Evolutionary conservation across 2,329 filamentous ascomycete genomes (phyloP).

Genomic region (Aspergillus sp.): DNA sequence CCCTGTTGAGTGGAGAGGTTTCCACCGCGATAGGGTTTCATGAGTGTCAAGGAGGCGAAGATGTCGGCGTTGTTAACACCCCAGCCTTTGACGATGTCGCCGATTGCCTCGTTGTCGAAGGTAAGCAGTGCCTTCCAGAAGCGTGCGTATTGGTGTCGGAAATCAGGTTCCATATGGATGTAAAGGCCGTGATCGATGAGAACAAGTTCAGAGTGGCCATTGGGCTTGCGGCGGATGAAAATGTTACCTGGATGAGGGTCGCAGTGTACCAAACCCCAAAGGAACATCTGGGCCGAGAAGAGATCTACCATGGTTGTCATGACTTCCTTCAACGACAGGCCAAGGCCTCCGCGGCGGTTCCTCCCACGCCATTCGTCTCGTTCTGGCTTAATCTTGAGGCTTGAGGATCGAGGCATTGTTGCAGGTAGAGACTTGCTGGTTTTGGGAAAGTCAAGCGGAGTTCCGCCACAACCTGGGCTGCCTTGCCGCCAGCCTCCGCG

Average conservation of each 20-base stretch:
- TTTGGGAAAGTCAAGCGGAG: slow-evolving; percentile 59
- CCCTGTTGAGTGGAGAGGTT: slow-evolving; percentile 65
- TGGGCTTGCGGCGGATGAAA: slow-evolving; percentile 82
- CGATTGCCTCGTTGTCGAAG: slow-evolving; percentile 82
- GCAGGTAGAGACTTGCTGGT: slow-evolving; percentile 44
- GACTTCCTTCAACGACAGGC: slow-evolving; percentile 77
- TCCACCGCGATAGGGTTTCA: slow-evolving; percentile 88
- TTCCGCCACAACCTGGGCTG: slow-evolving; percentile 74
- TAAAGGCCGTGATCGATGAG: slow-evolving; percentile 97
- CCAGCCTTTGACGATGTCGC: slow-evolving; percentile 73
- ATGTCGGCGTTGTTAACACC: slow-evolving; percentile 86
- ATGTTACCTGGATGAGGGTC: slow-evolving; percentile 98
- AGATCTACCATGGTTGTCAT: slow-evolving; percentile 97
- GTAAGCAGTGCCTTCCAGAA: slow-evolving; percentile 96
- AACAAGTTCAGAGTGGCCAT: slow-evolving; percentile 82
- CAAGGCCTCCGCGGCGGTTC: slow-evolving; percentile 74
- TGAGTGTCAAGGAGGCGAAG: slow-evolving; percentile 85
- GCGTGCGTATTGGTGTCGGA: slow-evolving; percentile 79
- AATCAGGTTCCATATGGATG: slow-evolving; percentile 80
- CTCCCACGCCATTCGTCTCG: slow-evolving; percentile 75
- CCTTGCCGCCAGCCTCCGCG: slow-evolving; percentile 72
- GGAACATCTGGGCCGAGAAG: slow-evolving; percentile 97
- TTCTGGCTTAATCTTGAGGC: slow-evolving; percentile 71
- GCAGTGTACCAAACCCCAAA: slow-evolving; percentile 93
- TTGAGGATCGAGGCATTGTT: slow-evolving; percentile 7